Conservation (phyloP, 2,329 filamentous ascomycete genomes). For the Diatrype stigma region DNA sequence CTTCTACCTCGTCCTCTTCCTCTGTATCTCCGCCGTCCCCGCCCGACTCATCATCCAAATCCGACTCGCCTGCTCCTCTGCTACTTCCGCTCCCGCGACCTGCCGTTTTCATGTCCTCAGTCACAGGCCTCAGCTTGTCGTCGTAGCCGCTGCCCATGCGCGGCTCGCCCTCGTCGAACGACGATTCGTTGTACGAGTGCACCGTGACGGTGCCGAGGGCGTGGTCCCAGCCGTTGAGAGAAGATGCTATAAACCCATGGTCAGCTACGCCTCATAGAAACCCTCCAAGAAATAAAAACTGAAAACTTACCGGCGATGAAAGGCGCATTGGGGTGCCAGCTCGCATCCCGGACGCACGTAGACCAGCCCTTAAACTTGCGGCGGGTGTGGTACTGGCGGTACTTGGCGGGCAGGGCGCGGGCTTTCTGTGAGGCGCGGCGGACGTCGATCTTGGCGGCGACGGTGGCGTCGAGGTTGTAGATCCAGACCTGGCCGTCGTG, state of each 20-base stretch:
- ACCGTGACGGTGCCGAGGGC: conserved; percentile 71
- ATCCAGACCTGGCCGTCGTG: conserved; percentile 86
- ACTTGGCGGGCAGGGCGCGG: conserved; percentile 50
- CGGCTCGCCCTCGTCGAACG: conserved; percentile 59
- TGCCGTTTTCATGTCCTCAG: not conserved
- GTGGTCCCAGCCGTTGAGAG: conserved; percentile 75
- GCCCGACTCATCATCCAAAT: conserved; percentile 7
- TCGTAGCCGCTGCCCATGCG: conserved; percentile 58
- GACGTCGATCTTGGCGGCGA: conserved; percentile 76
- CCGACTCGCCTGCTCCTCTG: not conserved
- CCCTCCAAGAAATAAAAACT: not conserved
- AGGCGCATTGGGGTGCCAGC: conserved; percentile 84
- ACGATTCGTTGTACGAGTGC: conserved; percentile 70
- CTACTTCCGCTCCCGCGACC: no score
- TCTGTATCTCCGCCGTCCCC: conserved; percentile 11
- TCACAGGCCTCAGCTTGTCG: conserved; percentile 46
- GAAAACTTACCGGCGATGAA: conserved; percentile 60
- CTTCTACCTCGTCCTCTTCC: conserved; percentile 3
- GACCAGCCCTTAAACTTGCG: conserved; percentile 60
- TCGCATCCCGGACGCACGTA: conserved; percentile 81
- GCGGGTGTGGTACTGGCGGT: conserved; percentile 50
- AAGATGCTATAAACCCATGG: conserved; percentile 55
- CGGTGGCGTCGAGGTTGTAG: conserved; percentile 88
- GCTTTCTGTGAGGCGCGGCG: conserved; percentile 62
- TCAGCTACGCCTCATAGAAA: not conserved